Conservation (phyloP, 2,329 filamentous ascomycete species). For the Claviceps monticola region DNA sequence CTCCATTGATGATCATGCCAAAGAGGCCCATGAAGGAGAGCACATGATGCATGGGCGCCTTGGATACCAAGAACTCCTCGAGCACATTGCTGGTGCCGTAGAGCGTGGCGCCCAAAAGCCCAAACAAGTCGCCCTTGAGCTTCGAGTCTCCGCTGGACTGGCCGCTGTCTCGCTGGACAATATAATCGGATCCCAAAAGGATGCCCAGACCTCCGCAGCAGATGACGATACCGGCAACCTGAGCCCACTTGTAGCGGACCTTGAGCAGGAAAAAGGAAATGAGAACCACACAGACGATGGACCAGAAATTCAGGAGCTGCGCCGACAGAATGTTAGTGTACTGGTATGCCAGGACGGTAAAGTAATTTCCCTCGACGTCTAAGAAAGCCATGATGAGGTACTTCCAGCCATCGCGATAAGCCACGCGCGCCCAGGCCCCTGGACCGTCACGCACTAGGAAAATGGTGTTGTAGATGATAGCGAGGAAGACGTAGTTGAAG, state of each 20-base stretch:
- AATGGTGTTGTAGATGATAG: conserved; percentile 65
- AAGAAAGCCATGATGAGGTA: conserved; percentile 87
- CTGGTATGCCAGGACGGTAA: conserved; percentile 85
- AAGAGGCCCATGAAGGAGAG: conserved; percentile 82
- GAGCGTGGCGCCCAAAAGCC: conserved; percentile 72
- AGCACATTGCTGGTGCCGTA: conserved; percentile 87
- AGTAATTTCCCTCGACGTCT: conserved; percentile 96
- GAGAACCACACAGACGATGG: conserved; percentile 81
- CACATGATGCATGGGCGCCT: conserved; percentile 81
- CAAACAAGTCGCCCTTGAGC: conserved; percentile 87
- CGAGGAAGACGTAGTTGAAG: conserved; percentile 84
- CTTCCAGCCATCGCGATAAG: conserved; percentile 71
- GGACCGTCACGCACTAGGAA: conserved; percentile 70
- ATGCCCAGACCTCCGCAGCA: conserved; percentile 86
- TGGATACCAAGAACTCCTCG: conserved; percentile 87
- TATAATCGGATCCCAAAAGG: conserved; percentile 74
- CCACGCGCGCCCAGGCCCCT: conserved; percentile 50
- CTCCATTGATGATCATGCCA: conserved; percentile 80
- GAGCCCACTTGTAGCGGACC: conserved; percentile 80
- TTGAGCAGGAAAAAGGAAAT: conserved; percentile 70
- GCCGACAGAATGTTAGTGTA: conserved; percentile 86
- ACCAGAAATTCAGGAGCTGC: conserved; percentile 97
- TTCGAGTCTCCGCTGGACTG: conserved; percentile 49
- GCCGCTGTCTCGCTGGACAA: conserved; percentile 54
- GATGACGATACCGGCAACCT: conserved; percentile 75